Base-by-base conservation (phyloP, 352 stramenopile species). In the Pythium scleroteichum region DNA sequence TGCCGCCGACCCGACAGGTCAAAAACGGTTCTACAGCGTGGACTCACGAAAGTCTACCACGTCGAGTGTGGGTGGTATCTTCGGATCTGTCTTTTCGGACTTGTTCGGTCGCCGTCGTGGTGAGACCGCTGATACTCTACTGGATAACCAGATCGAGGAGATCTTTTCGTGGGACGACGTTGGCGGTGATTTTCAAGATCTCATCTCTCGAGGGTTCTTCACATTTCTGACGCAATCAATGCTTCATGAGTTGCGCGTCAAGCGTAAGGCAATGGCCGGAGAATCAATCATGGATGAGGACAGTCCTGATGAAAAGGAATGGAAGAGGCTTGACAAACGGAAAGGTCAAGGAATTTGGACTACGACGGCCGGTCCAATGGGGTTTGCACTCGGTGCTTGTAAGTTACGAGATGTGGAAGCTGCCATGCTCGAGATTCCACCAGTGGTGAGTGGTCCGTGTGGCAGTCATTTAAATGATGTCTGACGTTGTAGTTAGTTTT, bases 91-190 rank as follows among this genome's bases (percentile, higher is more conserved):
- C 24, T 84, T 94, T 55, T 75, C 71, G 23, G 79, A 94, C 59
- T 68, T 90, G 22, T 92, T 94, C 71, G 78, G 84, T 3, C 69
- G 76, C 20, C 79, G 82, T 20, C 74, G 78, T 49, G 69, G 71
- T 0, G 77, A 91, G 24, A 86, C 78, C 0, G 68, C 71, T 5
- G 79, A 88, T 33, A 52, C 72, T 14, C 40, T 84, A 26, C 32
- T 74, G 8, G 33, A 71, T 27, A 75, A 87, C 45, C 62, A 85
- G 24, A 50, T 69, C 1, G 68, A 87, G n/a, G 64, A 75, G 16
- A 56, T 86, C 16, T 78, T 83, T 60, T 81, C 79, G 16, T 94
- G 84, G 84, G 84, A 92, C 52, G 84, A 94, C 48, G 51, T 91
- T 0, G 71, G 68, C 48, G 75, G 80, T 44, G 75, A 75, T 14